These are phyloP conservation scores for Globisporangium spinosum DNA, from an alignment of 352 stramenopile species.

Conservation along the genomic window DNA sequence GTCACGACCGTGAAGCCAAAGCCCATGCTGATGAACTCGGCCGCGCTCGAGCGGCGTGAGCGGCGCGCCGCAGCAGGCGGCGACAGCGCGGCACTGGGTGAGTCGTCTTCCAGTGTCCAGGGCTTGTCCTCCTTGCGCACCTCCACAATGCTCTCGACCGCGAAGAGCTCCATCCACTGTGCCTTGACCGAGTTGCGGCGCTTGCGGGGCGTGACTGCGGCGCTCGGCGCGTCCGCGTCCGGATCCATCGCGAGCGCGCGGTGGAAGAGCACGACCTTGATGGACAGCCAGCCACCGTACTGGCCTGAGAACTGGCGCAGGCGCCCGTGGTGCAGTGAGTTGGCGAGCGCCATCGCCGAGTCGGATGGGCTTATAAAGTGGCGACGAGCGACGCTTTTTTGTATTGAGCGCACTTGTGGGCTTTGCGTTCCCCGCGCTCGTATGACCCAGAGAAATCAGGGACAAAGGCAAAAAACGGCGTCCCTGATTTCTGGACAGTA, in stretches of 20 bases:
- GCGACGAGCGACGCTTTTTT: neutral
- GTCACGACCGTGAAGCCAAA: constrained; percentile 39
- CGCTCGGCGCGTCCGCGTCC: constrained; percentile 28
- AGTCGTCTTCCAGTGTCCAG: constrained; percentile 20
- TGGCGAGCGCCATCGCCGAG: constrained; percentile 20
- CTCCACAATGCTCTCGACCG: constrained; percentile 27
- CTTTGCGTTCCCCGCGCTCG: neutral
- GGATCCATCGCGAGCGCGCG: constrained; percentile 51
- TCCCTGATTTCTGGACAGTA: neutral
- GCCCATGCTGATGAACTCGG: constrained; percentile 21
- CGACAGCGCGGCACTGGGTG: constrained; percentile 7
- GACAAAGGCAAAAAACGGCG: neutral
- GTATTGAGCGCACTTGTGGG: neutral
- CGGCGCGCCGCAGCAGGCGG: constrained; percentile 15
- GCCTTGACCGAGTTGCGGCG: constrained; percentile 36
- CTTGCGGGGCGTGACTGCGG: constrained; percentile 35
- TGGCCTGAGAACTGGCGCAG: constrained; percentile 51
- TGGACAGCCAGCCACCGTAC: constrained; percentile 46
- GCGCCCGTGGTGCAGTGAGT: constrained; percentile 37
- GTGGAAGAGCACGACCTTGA: constrained; percentile 42
- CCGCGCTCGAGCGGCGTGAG: constrained; percentile 18
- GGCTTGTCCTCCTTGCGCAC: constrained; percentile 31
- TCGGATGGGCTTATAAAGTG: neutral
- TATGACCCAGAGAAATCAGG: neutral
- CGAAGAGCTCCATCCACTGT: constrained; percentile 47